Base-by-base conservation (phyloP, 495 filamentous ascomycete species). In the Daldinia loculata region DNA sequence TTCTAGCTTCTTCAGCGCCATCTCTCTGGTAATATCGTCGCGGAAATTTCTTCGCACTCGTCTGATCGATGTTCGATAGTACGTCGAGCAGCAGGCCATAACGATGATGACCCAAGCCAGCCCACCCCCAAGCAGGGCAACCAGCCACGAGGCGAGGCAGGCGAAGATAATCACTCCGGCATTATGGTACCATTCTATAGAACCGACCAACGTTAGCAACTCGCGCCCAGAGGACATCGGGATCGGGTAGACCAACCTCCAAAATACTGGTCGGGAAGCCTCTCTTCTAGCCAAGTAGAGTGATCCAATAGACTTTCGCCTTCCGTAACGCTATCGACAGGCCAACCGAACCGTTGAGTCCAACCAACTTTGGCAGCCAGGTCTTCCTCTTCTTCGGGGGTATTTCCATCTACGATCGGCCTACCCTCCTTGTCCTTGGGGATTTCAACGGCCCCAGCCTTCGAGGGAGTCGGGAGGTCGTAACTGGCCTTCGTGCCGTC, bases 111-210 rank as follows among this genome's bases (percentile, higher is more conserved):
- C 86, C 95, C 95, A 98, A 27, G 85, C 94, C 4, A 99, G 83
- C 32, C 95, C 95, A 66, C 95, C 95, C 55, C 95, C 96, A 9
- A 98, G 82, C 8, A 94, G 83, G 12, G 94, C 95, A 43, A 97
- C 81, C 4, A 97, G 80, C 94, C 95, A 99, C 2, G 95, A 97
- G 26, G 88, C 83, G 26, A 99, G 83, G 74, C 93, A 97, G 26
- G 95, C 93, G 74, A 99, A 98, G 48, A 93, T 84, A 70, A 99
- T 98, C 61, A 98, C 84, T 27, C 82, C 95, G 15, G 94, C 89
- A 79, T 99, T 98, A 78, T 98, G 93, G 78, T 98, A 98, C 95
- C 95, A 99, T 74, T 98, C 95, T 93, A 66, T n/a, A 19, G 9
- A 30, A 24, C n/a, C 22, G n/a, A 17, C 52, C 72, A 67, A 75